A percentile compares a stretch with the other conserved stretches of the same genome.
phyloP scores from a whole-genome alignment of 257 asterid species.

The Solanum pennellii region DNA sequence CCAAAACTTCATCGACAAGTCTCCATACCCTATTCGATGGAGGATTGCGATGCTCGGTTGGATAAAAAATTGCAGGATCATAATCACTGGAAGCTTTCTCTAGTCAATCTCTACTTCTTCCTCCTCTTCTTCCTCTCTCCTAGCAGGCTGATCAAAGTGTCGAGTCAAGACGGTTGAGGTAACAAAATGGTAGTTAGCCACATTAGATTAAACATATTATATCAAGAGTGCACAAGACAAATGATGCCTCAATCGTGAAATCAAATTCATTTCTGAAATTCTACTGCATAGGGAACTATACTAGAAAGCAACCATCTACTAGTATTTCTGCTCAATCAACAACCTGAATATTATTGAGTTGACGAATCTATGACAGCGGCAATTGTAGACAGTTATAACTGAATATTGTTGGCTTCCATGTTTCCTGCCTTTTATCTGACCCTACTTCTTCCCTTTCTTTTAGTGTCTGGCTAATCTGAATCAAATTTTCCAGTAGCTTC shows the following conservation, averaged over 20 bases:
- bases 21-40: conserved; percentile 70
- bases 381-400: too few species aligned
- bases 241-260: conserved; percentile 36
- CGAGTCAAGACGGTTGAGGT: conserved; percentile 26
- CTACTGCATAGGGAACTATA: not conserved
- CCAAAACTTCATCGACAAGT: conserved; percentile 70
- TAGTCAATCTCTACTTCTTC: conserved; percentile 69
- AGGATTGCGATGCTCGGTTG: conserved; percentile 76
- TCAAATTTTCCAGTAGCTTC: too few species aligned
- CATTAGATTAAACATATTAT: conserved; percentile 7
- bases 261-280: conserved; percentile 37
- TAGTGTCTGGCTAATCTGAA: too few species aligned
- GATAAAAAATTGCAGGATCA: conserved; percentile 62
- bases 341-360: too few species aligned
- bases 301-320: conserved; percentile 1
- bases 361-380: too few species aligned
- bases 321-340: not conserved
- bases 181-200: conserved; percentile 3
- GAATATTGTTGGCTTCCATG: too few species aligned
- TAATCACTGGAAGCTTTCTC: conserved; percentile 78
- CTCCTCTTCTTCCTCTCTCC: conserved; percentile 37
- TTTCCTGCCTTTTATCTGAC: too few species aligned
- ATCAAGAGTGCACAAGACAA: conserved; percentile 26
- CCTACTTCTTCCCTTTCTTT: too few species aligned
- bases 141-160: conserved; percentile 46